Evolutionary conservation across 2,329 filamentous ascomycete species (phyloP).

Genomic region (Nigrospora sphaerica): DNA sequence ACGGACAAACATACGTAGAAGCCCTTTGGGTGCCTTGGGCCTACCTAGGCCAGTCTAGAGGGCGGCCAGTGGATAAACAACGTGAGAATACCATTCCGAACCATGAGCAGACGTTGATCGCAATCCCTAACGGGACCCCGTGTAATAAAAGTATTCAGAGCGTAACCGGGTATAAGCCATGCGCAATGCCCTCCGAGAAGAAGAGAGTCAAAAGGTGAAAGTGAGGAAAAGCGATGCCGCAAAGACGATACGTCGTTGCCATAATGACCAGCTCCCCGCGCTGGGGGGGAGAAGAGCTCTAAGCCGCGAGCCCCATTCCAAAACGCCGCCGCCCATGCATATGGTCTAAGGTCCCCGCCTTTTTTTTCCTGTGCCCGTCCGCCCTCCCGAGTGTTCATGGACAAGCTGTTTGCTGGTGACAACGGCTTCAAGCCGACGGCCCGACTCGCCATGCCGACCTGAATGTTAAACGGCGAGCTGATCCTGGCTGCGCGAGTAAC

Average conservation of each 20-base stretch:
- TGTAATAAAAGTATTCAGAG: no score
- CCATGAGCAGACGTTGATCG: no score
- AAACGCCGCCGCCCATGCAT: conserved; percentile 26
- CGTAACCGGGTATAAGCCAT: neutral
- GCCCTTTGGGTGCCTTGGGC: no score
- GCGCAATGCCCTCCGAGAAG: neutral
- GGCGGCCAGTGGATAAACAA: no score
- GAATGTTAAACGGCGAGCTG: conserved; percentile 43
- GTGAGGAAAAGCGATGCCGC: neutral
- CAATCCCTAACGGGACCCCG: no score
- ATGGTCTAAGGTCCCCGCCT: neutral
- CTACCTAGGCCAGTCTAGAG: no score
- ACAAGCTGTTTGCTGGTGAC: no score
- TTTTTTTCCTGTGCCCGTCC: neutral
- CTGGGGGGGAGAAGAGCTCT: conserved; percentile 15
- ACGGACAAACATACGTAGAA: no score
- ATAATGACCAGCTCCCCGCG: conserved; percentile 18
- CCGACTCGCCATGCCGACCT: neutral
- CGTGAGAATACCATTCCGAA: no score
- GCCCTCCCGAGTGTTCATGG: neutral
- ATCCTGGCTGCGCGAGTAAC: conserved; percentile 52
- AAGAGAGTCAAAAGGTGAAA: neutral
- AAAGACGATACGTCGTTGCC: neutral
- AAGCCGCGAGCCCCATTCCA: conserved; percentile 18
- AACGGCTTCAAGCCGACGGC: neutral